phyloP scores from a whole-genome alignment of 139 green algal genomes.

The Astrephomene gubernaculifera region DNA sequence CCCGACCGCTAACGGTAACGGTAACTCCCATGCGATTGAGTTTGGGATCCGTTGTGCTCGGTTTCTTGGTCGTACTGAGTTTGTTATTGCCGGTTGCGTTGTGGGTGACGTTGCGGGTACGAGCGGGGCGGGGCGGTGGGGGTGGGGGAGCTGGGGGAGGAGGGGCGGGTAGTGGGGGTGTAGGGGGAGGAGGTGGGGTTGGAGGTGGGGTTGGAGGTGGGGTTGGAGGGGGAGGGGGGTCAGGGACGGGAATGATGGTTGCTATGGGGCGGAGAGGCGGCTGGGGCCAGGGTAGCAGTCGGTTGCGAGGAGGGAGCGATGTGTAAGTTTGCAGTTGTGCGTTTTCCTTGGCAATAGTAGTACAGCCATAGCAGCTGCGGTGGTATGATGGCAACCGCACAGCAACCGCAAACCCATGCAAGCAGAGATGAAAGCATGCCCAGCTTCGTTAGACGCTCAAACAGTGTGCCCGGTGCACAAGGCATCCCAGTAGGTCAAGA shows the following conservation, averaged over 20 bases:
- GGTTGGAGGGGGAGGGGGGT: not conserved
- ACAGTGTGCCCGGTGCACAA: no score
- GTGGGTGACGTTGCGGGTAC: conserved; percentile 19
- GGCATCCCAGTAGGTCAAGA: no score
- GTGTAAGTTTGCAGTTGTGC: not conserved
- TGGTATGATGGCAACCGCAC: no score
- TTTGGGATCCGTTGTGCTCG: no score
- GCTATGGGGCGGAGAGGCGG: not conserved
- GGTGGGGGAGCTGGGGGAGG: not conserved
- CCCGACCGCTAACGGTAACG: no score
- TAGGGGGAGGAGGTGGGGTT: not conserved
- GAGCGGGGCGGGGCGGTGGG: not conserved
- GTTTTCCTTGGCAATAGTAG: no score
- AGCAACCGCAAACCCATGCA: no score
- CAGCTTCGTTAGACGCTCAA: no score
- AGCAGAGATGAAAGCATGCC: no score
- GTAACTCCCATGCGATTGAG: no score
- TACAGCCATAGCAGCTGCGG: no score
- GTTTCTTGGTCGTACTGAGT: not conserved
- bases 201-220: not conserved
- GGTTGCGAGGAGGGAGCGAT: conserved; percentile 8
- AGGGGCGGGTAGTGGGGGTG: not conserved
- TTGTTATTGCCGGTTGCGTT: conserved; percentile 4
- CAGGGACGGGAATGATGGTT: no score
- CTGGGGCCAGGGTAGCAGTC: not conserved